Conservation (phyloP, 352 stramenopile species). For the Globisporangium paddicum region DNA sequence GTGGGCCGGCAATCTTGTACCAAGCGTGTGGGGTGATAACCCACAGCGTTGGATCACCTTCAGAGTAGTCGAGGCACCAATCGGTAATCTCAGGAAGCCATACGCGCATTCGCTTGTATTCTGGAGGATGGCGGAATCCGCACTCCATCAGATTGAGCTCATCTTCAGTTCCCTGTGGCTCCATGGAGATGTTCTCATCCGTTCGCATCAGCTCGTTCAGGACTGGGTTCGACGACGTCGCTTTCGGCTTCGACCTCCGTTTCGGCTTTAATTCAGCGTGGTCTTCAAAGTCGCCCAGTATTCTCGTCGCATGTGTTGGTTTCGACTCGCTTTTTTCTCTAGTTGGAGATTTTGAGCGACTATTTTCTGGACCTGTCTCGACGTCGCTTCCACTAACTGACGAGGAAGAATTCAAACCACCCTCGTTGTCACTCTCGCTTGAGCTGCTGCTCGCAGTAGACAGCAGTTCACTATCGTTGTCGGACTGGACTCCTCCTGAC, state of each 20-base stretch:
- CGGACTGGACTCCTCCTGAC: constrained; percentile 26
- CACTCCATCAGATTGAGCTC: constrained; percentile 79
- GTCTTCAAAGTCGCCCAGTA: neutral
- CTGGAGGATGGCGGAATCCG: constrained; percentile 61
- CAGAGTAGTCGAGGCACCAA: constrained; percentile 85
- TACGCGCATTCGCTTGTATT: constrained; percentile 59
- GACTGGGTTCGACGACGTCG: constrained; percentile 27
- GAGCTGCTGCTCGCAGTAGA: constrained; percentile 46
- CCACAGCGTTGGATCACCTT: constrained; percentile 82
- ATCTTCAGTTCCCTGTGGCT: constrained; percentile 45
- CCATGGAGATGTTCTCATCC: constrained; percentile 41
- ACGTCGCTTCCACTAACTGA: constrained; percentile 26
- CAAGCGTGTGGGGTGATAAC: constrained; percentile 77
- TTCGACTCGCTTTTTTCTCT: constrained; percentile 1
- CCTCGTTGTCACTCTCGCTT: constrained; percentile 49
- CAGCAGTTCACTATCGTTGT: constrained; percentile 29
- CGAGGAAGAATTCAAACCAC: constrained; percentile 34
- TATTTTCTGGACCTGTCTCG: constrained; percentile 20
- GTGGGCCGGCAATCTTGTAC: constrained; percentile 82
- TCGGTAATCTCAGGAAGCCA: constrained; percentile 84
- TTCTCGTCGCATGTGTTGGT: neutral
- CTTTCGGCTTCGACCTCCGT: constrained; percentile 14
- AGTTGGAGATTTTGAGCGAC: neutral
- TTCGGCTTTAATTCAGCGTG: constrained; percentile 1
- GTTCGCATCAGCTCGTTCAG: constrained; percentile 78